phyloP scores from a whole-genome alignment of 2,329 filamentous ascomycete species.

The Uncinocarpus reesii region DNA sequence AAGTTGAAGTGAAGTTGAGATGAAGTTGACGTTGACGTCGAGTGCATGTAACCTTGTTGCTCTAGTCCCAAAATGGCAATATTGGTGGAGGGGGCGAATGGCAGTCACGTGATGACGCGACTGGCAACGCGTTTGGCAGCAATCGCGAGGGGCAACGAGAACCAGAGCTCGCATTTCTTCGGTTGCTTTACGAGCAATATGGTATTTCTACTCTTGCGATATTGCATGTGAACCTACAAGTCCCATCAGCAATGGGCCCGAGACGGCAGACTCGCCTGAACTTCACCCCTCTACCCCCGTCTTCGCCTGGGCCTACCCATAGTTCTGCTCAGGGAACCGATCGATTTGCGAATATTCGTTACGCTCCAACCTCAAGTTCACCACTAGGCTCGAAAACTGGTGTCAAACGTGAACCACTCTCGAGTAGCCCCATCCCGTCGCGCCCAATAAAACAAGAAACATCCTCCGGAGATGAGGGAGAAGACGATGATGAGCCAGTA shows the following conservation, averaged over 20 bases:
- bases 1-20: no score
- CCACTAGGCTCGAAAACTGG: not conserved
- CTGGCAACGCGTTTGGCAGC: not conserved
- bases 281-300: constrained; percentile 29
- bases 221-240: no score
- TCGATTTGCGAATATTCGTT: constrained; percentile 9
- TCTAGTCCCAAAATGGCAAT: constrained; percentile 6
- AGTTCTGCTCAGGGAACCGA: constrained; percentile 12
- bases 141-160: not conserved
- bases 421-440: not conserved
- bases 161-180: not conserved
- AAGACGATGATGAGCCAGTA: not conserved
- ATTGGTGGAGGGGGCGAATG: not conserved
- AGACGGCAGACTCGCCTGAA: constrained; percentile 34
- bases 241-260: constrained; percentile 3
- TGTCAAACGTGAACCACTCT: not conserved
- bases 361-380: constrained; percentile 1
- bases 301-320: constrained; percentile 19
- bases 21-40: no score
- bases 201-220: no score
- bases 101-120: constrained; percentile 5
- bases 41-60: no score
- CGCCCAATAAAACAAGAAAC: not conserved
- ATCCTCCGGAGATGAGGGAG: constrained; percentile 11
- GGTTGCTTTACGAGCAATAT: no score